Base-by-base conservation (phyloP, 2,329 filamentous ascomycete genomes). In the Nothophoma quercina region DNA sequence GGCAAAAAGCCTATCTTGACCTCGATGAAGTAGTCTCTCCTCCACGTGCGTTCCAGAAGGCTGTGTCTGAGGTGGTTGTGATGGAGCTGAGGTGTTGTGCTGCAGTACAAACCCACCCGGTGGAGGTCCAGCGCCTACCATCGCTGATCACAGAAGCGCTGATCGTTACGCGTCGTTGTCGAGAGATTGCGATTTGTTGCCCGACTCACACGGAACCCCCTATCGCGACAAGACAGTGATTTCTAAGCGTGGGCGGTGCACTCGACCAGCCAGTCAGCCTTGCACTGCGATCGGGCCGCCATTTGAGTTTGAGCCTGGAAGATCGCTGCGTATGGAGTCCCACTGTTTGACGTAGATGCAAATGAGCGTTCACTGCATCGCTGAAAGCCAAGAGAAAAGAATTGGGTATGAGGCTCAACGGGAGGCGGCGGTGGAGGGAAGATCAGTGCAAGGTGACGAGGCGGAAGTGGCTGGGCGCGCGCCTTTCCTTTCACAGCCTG, bases 1-100 rank as follows among this genome's bases (percentile, higher is more conserved):
- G 59, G 61, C 52, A 56, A 35, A 60, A 65, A 59, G 52, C 48
- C 33, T 64, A 62, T 59, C 41, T 60, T 35, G 33, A 63, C 60
- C 34, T 59, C 50, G 39, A 48, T 30, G 34, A 50, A 46, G 45
- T 23, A 19, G 41, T 28, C 35, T 25, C 18, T 36, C 15, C 22
- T 22, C 32, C 36, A 30, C 18, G 22, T 39, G 38, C 32, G 52
- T 51, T 47, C 19, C 47, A 47, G 30, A 53, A 43, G 22, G 33
- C 22, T 41, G 33, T 36, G n/a, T 28, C n/a, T 39, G 39, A 33
- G 28, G 18, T 28, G n/a, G 7, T 32, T 36, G 16, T 25, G 42
- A 36, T 52, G 25, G 36, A 35, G 35, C 19, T 21, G 36, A 38
- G 32, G 23, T 25, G 26, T 39, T 19, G 33, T 26, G 43, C 34